These are phyloP conservation scores for Ceratocystis albifundus DNA, from an alignment of 2,329 filamentous ascomycete species.

Conservation along the genomic window DNA sequence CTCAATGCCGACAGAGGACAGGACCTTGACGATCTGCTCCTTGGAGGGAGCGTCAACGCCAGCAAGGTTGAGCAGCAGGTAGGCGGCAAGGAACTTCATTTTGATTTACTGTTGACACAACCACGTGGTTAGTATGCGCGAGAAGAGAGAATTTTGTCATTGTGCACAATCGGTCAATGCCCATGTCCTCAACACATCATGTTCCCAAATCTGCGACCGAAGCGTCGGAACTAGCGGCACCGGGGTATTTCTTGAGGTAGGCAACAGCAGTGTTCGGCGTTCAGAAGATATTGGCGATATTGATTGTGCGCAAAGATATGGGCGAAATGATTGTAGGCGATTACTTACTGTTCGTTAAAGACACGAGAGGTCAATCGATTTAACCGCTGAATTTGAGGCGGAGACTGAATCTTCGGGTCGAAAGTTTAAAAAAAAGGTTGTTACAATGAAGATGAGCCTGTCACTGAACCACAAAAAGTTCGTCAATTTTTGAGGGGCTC, in stretches of 20 bases:
- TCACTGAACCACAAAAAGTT: constrained; percentile 21
- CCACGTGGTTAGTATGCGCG: not conserved
- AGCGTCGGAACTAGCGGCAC: not conserved
- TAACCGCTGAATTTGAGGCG: constrained; percentile 84
- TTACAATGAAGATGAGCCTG: constrained; percentile 20
- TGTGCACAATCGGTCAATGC: too few species aligned
- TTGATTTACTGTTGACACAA: constrained; percentile 34
- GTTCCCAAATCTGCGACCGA: not conserved
- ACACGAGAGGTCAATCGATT: constrained; percentile 98
- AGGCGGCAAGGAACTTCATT: constrained; percentile 99
- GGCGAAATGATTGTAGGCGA: not conserved
- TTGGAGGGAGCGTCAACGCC: constrained; percentile 85
- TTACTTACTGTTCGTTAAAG: constrained; percentile 39
- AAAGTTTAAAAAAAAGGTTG: constrained; percentile 23
- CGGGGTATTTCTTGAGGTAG: not conserved
- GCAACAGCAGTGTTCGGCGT: not conserved
- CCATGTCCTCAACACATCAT: too few species aligned
- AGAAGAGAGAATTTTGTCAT: too few species aligned
- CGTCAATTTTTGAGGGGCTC: constrained; percentile 19
- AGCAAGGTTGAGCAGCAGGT: constrained; percentile 89
- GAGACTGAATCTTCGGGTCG: constrained; percentile 99
- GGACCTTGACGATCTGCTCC: constrained; percentile 74
- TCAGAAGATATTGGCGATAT: not conserved
- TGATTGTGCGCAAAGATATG: not conserved
- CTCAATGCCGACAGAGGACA: constrained; percentile 90